Evolutionary conservation across 495 filamentous ascomycete species (phyloP).

Genomic region (Podospora didyma): DNA sequence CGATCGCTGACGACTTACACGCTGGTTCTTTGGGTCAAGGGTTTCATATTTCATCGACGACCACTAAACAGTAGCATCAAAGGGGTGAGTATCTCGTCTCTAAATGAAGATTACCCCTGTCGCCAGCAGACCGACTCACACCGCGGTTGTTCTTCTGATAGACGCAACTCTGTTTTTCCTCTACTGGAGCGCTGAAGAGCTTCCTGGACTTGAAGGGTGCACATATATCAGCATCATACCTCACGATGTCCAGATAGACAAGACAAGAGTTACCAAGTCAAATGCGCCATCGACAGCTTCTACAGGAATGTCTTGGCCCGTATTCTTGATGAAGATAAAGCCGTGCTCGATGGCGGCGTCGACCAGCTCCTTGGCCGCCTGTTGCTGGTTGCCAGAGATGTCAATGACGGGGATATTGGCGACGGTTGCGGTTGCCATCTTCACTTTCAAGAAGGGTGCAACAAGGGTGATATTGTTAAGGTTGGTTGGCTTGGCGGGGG

Average conservation of each 20-base stretch:
- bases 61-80: slow-evolving; percentile 50
- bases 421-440: slow-evolving; percentile 37
- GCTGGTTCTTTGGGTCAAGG: slow-evolving; percentile 78
- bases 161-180: slow-evolving; percentile 68
- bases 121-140: slow-evolving; percentile 8
- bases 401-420: slow-evolving; percentile 78
- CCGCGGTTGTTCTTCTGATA: slow-evolving; percentile 80
- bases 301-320: slow-evolving; percentile 59
- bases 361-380: slow-evolving; percentile 67
- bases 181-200: slow-evolving; percentile 68
- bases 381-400: slow-evolving; percentile 47
- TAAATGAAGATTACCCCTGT: background rate
- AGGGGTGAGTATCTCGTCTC: background rate
- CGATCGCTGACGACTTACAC: slow-evolving; percentile 42
- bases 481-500: too few species aligned
- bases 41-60: slow-evolving; percentile 83
- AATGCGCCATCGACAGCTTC: slow-evolving; percentile 71
- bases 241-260: background rate
- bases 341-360: slow-evolving; percentile 77
- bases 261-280: slow-evolving; percentile 53
- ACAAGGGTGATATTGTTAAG: background rate
- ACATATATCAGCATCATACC: slow-evolving; percentile 1
- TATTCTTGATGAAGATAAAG: slow-evolving; percentile 80
- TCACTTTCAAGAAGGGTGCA: background rate
- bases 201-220: slow-evolving; percentile 56